phyloP scores from a whole-genome alignment of 345 rosid species.

The Combretum micranthum region DNA sequence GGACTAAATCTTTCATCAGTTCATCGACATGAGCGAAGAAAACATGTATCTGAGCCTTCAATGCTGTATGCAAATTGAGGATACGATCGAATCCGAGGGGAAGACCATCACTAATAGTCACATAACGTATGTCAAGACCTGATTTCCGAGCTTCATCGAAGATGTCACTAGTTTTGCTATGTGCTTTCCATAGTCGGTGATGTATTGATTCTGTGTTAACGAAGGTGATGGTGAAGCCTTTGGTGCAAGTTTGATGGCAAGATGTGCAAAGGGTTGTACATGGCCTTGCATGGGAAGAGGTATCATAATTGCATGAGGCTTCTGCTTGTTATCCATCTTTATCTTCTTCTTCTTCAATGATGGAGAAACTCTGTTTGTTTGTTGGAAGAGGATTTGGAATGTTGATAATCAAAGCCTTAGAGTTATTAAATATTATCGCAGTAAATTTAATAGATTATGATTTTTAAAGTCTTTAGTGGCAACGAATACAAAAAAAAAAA shows the following conservation, averaged over 20 bases:
- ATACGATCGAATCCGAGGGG: constrained; percentile 63
- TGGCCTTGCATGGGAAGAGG: constrained; percentile 84
- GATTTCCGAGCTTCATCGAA: constrained; percentile 40
- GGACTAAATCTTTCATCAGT: constrained; percentile 25
- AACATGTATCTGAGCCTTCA: constrained; percentile 39
- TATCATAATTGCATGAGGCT: constrained; percentile 52
- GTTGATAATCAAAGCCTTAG: too few relatives aligned
- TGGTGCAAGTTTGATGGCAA: constrained; percentile 70
- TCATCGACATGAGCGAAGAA: constrained; percentile 62
- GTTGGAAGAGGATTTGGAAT: too few relatives aligned
- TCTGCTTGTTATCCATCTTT: constrained; percentile 2
- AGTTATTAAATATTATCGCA: too few relatives aligned
- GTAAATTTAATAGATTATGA: too few relatives aligned
- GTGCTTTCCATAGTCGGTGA: constrained; percentile 40
- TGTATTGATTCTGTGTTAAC: constrained; percentile 58
- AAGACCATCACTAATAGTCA: constrained; percentile 67
- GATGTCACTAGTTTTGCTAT: constrained; percentile 23
- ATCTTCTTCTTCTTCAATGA: not conserved
- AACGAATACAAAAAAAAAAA: too few relatives aligned
- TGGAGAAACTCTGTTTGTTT: not conserved
- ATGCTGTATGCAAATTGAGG: constrained; percentile 60
- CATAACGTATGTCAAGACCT: constrained; percentile 63
- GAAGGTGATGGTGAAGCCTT: constrained; percentile 67
- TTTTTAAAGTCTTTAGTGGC: too few relatives aligned
- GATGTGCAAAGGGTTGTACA: constrained; percentile 49